Conservation (phyloP, 305 asterid species). For the Ruellia speciosa region DNA sequence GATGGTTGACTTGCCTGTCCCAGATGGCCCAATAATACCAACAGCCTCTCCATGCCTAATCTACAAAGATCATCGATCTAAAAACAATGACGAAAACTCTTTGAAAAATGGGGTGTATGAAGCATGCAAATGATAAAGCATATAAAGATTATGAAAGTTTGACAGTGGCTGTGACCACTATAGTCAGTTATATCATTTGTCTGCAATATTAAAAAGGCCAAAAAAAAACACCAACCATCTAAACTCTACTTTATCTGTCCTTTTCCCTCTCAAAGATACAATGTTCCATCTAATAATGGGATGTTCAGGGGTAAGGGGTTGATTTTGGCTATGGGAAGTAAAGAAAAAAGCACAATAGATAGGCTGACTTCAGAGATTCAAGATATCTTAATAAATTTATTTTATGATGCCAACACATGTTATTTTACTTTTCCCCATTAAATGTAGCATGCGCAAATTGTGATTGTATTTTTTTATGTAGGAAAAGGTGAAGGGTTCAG, state of each 20-base stretch:
- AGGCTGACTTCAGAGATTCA: too few species aligned
- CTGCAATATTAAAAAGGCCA: neutral
- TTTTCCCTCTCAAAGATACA: too few species aligned
- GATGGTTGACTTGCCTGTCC: slow-evolving; percentile 95
- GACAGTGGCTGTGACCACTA: neutral
- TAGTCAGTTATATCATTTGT: neutral
- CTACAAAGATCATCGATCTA: slow-evolving; percentile 36
- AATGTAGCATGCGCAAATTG: too few species aligned
- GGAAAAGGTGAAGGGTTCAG: too few species aligned
- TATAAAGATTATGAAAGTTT: neutral
- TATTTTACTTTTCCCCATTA: too few species aligned
- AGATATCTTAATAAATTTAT: too few species aligned
- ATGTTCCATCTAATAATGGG: too few species aligned
- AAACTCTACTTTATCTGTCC: neutral
- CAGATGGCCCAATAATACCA: slow-evolving; percentile 99
- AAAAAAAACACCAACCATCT: slow-evolving; percentile 3
- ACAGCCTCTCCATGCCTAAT: slow-evolving; percentile 99
- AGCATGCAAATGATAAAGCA: slow-evolving; percentile 5
- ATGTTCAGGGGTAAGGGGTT: too few species aligned
- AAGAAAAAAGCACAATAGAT: too few species aligned
- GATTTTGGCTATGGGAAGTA: too few species aligned
- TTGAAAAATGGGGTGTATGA: slow-evolving; percentile 3
- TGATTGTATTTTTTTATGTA: too few species aligned
- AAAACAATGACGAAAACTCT: slow-evolving; percentile 16
- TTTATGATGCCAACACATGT: too few species aligned